phyloP scores from a whole-genome alignment of 495 filamentous ascomycete genomes.

The Lasiosphaeria miniovina region DNA sequence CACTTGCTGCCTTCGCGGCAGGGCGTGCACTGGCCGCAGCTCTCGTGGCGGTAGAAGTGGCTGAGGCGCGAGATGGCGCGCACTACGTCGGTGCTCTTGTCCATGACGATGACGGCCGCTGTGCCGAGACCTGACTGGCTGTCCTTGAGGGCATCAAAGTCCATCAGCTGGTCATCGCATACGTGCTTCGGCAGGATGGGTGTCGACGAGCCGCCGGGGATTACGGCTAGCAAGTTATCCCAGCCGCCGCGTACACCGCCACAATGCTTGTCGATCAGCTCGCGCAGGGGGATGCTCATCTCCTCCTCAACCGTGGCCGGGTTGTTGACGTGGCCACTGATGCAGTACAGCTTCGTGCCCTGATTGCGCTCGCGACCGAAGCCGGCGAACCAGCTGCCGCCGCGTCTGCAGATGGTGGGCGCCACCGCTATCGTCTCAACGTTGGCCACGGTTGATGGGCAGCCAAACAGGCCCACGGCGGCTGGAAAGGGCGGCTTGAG shows the following conservation, averaged over 20 bases:
- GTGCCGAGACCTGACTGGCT: slow-evolving; percentile 94
- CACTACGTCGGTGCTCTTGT: slow-evolving; percentile 94
- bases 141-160: slow-evolving; percentile 98
- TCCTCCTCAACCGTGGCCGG: slow-evolving; percentile 97
- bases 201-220: slow-evolving; percentile 94
- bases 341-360: slow-evolving; percentile 97
- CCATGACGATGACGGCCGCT: slow-evolving; percentile 98
- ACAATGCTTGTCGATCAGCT: slow-evolving; percentile 96
- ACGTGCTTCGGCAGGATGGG: slow-evolving; percentile 84
- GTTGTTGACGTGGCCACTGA: slow-evolving; percentile 98
- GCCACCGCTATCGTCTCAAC: slow-evolving; percentile 96
- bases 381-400: slow-evolving; percentile 83
- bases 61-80: slow-evolving; percentile 87
- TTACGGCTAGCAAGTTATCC: slow-evolving; percentile 94
- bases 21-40: slow-evolving; percentile 96
- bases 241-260: slow-evolving; percentile 94
- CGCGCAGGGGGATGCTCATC: slow-evolving; percentile 92
- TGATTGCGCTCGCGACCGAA: slow-evolving; percentile 94
- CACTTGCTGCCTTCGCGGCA: slow-evolving; percentile 97
- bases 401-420: slow-evolving; percentile 92
- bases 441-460: slow-evolving; percentile 95
- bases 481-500: slow-evolving; percentile 98
- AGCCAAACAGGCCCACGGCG: slow-evolving; percentile 94
- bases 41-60: slow-evolving; percentile 98
- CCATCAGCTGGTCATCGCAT: slow-evolving; percentile 95